Evolutionary conservation across 495 filamentous ascomycete genomes (phyloP), one percentile per base, ranked within the genome.

Genomic region (Penicillium lagena): DNA sequence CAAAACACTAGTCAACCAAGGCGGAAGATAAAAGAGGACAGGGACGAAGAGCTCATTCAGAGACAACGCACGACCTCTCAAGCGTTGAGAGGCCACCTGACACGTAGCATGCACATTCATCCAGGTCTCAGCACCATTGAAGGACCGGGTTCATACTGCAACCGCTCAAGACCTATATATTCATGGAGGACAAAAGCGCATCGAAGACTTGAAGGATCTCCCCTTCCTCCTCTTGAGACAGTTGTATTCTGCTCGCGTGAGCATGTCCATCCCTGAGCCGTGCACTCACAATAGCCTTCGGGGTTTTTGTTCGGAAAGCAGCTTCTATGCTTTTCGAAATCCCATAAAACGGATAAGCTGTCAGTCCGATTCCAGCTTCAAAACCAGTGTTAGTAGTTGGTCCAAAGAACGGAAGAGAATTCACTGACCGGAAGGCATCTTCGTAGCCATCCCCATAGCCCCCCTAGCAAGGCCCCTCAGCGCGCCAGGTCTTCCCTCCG

Each of bases 391-490:
- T 39, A 44, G 36, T 35, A 1, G 2, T 7, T 10, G 38, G 31
- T 30, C 31, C 29, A 1, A 33, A 32, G 10, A 12, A 34, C 12
- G 10, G 38, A 14, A 27, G 31, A 1, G 11, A 13, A 12, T 2
- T 0, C 7, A 35, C 58, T 56, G 33, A 61, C 58, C 58, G 17
- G 54, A 58, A 29, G 52, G 46, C 43, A 50, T 55, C 63, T 91
- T 90, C 2, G 89, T 67, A 7, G 89, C 73, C 32, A 90, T 77
- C 0, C 87, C 85, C 1, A 82, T 79, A 2, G 88, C 46, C 1
- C 87, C 87, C 70, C 81, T 88, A 1, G 82, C 85, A 5, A 89
- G 57, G 4, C 88, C 88, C 47, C 72, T 76, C 2, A 80, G 53
- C 29, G 79, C 77, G 0, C 87, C 87, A 0, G 75, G 51, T 6